Conservation (phyloP, 345 rosid species). For the Sonneratia alba region DNA sequence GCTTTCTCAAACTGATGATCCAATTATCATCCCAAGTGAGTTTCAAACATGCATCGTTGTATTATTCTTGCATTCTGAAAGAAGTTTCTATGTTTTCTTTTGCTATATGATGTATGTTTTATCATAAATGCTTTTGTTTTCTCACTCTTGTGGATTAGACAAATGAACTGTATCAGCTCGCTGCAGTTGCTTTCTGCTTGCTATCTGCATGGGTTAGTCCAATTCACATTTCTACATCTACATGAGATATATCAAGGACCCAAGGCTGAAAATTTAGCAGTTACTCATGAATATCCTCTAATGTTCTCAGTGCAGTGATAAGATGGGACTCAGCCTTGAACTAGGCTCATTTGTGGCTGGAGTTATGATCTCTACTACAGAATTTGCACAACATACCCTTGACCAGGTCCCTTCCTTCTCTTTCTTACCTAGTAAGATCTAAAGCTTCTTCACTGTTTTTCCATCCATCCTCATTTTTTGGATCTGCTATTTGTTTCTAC, state of each 20-base stretch:
- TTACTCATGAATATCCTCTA: constrained; percentile 17
- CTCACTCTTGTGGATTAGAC: constrained; percentile 38
- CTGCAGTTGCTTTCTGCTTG: constrained; percentile 96
- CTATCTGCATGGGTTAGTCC: constrained; percentile 95
- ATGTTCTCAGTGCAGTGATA: constrained; percentile 95
- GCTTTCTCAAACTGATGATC: constrained; percentile 89
- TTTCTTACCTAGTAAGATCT: neutral
- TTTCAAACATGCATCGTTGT: neutral
- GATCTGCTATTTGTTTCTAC: constrained; percentile 3
- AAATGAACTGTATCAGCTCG: constrained; percentile 97
- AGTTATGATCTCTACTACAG: constrained; percentile 96
- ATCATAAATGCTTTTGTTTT: constrained; percentile 3
- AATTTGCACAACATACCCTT: constrained; percentile 86
- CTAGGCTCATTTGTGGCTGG: constrained; percentile 98
- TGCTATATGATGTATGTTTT: constrained; percentile 1
- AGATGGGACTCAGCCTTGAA: constrained; percentile 98
- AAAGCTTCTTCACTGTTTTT: neutral
- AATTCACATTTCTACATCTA: neutral
- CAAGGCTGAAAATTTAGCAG: neutral
- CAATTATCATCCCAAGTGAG: constrained; percentile 97
- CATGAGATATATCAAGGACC: neutral
- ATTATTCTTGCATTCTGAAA: neutral
- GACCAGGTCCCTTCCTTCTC: constrained; percentile 60
- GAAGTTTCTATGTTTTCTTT: constrained; percentile 7
- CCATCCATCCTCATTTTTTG: neutral